phyloP scores from a whole-genome alignment of 768 basidiomycete species.

The Lentinula aciculospora region DNA sequence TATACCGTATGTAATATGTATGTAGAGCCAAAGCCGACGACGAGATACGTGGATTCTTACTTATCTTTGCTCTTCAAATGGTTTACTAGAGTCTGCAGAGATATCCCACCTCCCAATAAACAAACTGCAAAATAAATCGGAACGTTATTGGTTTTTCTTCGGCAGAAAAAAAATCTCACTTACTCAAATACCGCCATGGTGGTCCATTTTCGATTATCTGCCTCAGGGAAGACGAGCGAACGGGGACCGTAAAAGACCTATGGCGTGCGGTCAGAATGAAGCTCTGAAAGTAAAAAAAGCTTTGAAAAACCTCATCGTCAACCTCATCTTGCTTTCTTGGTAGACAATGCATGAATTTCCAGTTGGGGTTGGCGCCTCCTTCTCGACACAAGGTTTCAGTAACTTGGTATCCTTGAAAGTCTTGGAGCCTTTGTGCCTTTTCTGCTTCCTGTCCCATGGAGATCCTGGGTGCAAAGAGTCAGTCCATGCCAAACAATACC shows the following conservation, averaged over 20 bases:
- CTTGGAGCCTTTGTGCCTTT: conserved; percentile 76
- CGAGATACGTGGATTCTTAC: no score
- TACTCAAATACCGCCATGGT: conserved; percentile 91
- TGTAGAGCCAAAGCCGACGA: no score
- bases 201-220: conserved; percentile 97
- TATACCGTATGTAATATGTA: no score
- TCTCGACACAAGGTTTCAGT: conserved; percentile 80
- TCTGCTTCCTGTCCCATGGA: conserved; percentile 99
- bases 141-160: no score
- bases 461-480: conserved; percentile 55
- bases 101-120: conserved; percentile 42
- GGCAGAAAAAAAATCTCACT: no score
- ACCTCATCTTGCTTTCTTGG: conserved; percentile 93
- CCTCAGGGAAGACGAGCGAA: conserved; percentile 88
- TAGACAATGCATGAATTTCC: conserved; percentile 96
- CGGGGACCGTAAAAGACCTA: conserved; percentile 92
- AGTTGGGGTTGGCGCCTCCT: conserved; percentile 78
- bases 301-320: conserved; percentile 80
- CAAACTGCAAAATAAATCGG: conserved; percentile 10
- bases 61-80: neutral
- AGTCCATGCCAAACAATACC: neutral
- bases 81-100: neutral
- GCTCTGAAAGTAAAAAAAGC: neutral
- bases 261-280: conserved; percentile 4
- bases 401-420: conserved; percentile 91